Evolutionary conservation across 495 filamentous ascomycete species (phyloP), one percentile per base, ranked within the genome.

Genomic region (Xylaria acuta): DNA sequence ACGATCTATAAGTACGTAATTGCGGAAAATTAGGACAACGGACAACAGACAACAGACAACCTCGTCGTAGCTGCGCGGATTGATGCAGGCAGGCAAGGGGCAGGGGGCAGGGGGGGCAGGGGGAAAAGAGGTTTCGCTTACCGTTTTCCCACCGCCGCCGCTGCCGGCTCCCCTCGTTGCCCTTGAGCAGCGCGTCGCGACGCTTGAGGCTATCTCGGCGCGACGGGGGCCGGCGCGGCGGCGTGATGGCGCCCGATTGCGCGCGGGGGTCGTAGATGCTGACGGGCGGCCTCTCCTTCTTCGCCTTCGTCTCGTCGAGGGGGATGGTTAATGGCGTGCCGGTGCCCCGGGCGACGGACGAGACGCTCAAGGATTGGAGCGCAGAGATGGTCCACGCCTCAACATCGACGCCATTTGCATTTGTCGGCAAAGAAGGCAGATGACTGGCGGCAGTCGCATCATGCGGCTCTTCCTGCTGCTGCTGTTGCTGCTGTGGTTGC

Each of bases 81-180:
- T 30, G 45, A 6, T 22, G 41, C n/a, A 34, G 2, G 18, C 18
- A 5, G 11, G 14, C 11, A 49, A 8, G 27, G 16, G n/a, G n/a
- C n/a, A n/a, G 36, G 12, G 9, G 7, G 30, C 1, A 32, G 25
- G 14, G 27, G 36, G 22, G 45, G 38, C 36, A 47, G 64, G 65
- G 59, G 22, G 70, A 66, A 38, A 11, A 22, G 6, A 20, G 18
- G 2, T 7, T 60, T 27, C 11, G 2, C 51, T 59, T 88, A 97
- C 94, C 94, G 80, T 99, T 99, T 84, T 99, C 96, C 94, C 94
- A 98, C 51, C 95, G 87, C 77, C 93, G 92, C 59, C 96, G 87
- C 68, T 94, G 89, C 54, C 95, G 88, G 72, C 89, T 94, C n/a
- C 96, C 96, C 77, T 97, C 94, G 74, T 94, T 97, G 62, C 95